A percentile compares a stretch with the other conserved stretches of the same genome.
These are phyloP conservation scores for Dunaliella sp. DNA, from an alignment of 139 green algal species.

Conservation along the genomic window DNA sequence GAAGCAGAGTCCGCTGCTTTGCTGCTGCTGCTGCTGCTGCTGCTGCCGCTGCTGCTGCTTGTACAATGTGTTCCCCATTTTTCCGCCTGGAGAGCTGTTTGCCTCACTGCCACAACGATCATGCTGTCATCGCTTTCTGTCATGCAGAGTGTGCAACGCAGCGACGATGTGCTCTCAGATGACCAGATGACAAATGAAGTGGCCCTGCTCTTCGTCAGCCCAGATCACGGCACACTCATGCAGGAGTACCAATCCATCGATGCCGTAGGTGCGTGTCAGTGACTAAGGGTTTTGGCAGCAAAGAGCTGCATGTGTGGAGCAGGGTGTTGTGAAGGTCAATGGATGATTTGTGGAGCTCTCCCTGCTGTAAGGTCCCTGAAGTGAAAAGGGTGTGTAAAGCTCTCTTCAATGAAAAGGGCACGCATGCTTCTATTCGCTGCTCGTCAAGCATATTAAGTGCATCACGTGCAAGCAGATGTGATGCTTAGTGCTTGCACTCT, in stretches of 20 bases:
- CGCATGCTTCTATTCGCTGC: too few relatives aligned
- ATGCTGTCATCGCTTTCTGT: too few relatives aligned
- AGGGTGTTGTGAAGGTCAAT: too few relatives aligned
- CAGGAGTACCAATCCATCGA: slow-evolving; percentile 54
- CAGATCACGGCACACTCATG: slow-evolving; percentile 52
- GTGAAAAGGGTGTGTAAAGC: too few relatives aligned
- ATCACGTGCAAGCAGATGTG: too few relatives aligned
- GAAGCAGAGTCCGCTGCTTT: too few relatives aligned
- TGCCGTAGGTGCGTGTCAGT: not conserved
- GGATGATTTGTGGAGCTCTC: too few relatives aligned
- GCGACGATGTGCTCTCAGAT: slow-evolving; percentile 13
- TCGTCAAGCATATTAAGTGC: too few relatives aligned
- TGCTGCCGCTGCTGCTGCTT: too few relatives aligned
- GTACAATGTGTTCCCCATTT: not conserved
- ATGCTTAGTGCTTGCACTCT: slow-evolving; percentile 11
- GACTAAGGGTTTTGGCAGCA: not conserved
- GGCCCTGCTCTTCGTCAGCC: slow-evolving; percentile 55
- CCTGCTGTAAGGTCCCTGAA: too few relatives aligned
- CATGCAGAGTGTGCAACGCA: not conserved
- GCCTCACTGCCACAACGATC: not conserved
- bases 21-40: too few relatives aligned
- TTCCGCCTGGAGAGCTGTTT: not conserved
- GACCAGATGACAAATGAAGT: slow-evolving; percentile 28
- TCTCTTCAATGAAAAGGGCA: too few relatives aligned
- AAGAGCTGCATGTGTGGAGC: not conserved